Percentiles rank a stretch among this genome's conserved stretches.
phyloP scores from a whole-genome alignment of 2,329 filamentous ascomycete genomes.

The Daldinia eschscholtzii region DNA sequence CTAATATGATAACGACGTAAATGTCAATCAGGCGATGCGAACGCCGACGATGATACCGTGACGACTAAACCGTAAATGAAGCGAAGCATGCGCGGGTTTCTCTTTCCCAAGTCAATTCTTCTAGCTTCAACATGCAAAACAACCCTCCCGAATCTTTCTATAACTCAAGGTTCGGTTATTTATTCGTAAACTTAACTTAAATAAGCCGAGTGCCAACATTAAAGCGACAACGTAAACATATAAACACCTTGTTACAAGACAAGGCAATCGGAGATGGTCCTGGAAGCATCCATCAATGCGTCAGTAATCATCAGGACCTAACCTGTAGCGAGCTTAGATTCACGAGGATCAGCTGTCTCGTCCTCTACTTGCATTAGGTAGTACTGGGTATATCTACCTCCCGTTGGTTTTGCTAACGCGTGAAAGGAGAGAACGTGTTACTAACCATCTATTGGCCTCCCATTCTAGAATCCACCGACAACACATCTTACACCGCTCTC shows the following conservation, averaged over 20 bases:
- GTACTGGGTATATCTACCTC: conserved; percentile 4
- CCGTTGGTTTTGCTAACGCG: background rate
- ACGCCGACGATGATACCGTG: conserved; percentile 1
- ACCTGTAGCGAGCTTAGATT: conserved; percentile 33
- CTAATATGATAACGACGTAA: conserved; percentile 44
- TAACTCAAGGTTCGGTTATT: conserved; percentile 5
- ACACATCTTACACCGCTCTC: conserved; percentile 85
- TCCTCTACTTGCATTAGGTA: background rate
- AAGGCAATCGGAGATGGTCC: conserved; percentile 47
- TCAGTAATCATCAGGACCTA: conserved; percentile 41
- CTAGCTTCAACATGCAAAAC: background rate
- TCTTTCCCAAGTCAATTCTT: conserved; percentile 6
- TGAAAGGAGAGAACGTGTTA: conserved; percentile 16
- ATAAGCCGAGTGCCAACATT: background rate
- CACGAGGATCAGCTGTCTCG: conserved; percentile 12
- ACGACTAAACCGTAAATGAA: conserved; percentile 13
- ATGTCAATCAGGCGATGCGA: conserved; percentile 13
- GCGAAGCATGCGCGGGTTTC: conserved; percentile 4
- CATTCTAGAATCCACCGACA: conserved; percentile 82
- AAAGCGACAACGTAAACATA: conserved; percentile 9
- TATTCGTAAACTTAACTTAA: background rate
- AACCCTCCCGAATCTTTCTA: conserved; percentile 3
- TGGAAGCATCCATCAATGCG: conserved; percentile 37
- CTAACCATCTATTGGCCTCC: conserved; percentile 79
- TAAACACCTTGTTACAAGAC: conserved; percentile 43